These are phyloP conservation scores for Pelagomonas calceolata DNA, from an alignment of 108 stramenopile species.

Conservation along the genomic window DNA sequence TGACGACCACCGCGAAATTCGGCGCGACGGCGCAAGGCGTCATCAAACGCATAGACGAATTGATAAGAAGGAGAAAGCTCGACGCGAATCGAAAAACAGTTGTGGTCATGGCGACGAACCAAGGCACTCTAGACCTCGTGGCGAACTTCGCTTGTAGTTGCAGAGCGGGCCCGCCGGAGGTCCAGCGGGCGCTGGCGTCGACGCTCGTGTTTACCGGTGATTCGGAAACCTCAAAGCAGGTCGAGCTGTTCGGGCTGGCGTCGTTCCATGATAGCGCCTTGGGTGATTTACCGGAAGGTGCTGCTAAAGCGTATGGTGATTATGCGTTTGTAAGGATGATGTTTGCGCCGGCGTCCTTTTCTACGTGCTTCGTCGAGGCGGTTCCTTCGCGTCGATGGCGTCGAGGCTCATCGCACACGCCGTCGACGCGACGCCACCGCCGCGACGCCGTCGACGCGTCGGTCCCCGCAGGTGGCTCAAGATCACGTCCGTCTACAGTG, in stretches of 20 bases:
- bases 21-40: neutral
- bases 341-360: too few relatives aligned
- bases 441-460: too few relatives aligned
- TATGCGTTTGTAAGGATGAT: conserved; percentile 1
- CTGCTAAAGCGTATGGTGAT: conserved; percentile 9
- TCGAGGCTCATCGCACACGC: too few relatives aligned
- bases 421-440: too few relatives aligned
- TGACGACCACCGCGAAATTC: neutral
- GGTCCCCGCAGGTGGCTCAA: too few relatives aligned
- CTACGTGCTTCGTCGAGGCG: too few relatives aligned
- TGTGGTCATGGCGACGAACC: conserved; percentile 12
- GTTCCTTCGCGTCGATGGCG: too few relatives aligned
- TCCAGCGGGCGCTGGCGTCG: neutral
- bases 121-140: conserved; percentile 4
- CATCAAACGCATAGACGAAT: neutral
- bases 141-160: conserved; percentile 12
- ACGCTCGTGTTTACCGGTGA: neutral
- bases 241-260: neutral
- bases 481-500: conserved; percentile 6
- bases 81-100: neutral
- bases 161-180: neutral
- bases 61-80: neutral
- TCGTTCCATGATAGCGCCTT: neutral
- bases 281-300: neutral
- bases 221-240: neutral